Evolutionary conservation across 2,329 filamentous ascomycete genomes (phyloP), one percentile per base, ranked within the genome.

Genomic region (Aspergillus novofumigatus): DNA sequence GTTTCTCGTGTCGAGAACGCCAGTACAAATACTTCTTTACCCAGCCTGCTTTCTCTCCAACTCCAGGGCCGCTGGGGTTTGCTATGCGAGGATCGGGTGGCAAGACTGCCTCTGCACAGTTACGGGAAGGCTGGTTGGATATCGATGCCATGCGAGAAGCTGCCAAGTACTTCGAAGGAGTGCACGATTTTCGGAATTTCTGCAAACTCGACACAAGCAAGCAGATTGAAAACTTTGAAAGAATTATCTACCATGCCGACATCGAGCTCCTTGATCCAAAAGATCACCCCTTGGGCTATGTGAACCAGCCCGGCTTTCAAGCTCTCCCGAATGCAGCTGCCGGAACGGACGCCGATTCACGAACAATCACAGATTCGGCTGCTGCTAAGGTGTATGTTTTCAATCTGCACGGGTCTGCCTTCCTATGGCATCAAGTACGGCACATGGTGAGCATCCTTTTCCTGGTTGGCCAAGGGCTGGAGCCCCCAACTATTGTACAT

Each of bases 21-120:
- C 88, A 90, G 63, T 99, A 99, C 78, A 87, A 91, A 57, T 99
- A 99, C 76, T 97, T 96, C 80, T 99, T 99, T 78, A 97, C 94
- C 0, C 91, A 97, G 71, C 94, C 94, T 0, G 90, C 89, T 1
- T 96, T 91, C 69, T 78, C 85, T 2, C 91, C 91, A 0, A 80
- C 84, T 4, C 85, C 88, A 0, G 77, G 80, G 1, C 69, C 80
- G 21, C 60, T 82, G 41, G 83, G 83, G 4, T 73, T 83, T 49
- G 76, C 77, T 38, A 68, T 65, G 62, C 65, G 67, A 52, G 58
- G 54, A 35, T 55, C 62, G 38, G 59, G 55, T 26, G 57, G 60
- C 63, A 60, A 64, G 3, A 66, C 68, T 28, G 55, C 59, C 11
- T 56, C 56, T 20, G 62, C 64, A 14, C 68, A 72, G 25, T 68